Evolutionary conservation across 148 eudicot species (phyloP).

Genomic region (Linanthus parryae): DNA sequence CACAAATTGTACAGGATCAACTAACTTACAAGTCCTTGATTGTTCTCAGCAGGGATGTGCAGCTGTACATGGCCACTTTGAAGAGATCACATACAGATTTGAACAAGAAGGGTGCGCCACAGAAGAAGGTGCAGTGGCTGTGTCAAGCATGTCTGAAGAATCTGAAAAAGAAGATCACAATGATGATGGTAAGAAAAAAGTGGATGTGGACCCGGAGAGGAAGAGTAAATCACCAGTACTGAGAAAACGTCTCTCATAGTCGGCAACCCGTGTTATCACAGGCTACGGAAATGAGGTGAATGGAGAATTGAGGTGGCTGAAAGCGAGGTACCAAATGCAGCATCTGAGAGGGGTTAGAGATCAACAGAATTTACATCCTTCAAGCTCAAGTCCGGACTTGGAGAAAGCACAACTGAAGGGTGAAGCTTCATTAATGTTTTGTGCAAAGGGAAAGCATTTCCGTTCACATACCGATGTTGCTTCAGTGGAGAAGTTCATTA

Average conservation of each 20-base stretch:
- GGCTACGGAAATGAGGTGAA: slow-evolving; percentile 33
- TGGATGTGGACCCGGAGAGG: slow-evolving; percentile 4
- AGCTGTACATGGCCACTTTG: slow-evolving; percentile 55
- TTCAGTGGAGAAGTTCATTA: slow-evolving; percentile 9
- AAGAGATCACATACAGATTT: slow-evolving; percentile 54
- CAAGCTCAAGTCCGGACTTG: not conserved
- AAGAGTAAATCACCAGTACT: slow-evolving; percentile 1
- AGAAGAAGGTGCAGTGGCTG: slow-evolving; percentile 24
- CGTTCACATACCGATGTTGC: slow-evolving; percentile 19
- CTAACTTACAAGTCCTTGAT: slow-evolving; percentile 30
- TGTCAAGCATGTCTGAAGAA: slow-evolving; percentile 31
- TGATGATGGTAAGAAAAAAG: slow-evolving; percentile 15
- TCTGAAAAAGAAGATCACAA: slow-evolving; percentile 21
- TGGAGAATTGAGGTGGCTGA: slow-evolving; percentile 60
- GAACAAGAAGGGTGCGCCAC: slow-evolving; percentile 30
- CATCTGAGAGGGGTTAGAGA: slow-evolving; percentile 40
- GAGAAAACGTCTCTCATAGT: slow-evolving; percentile 2
- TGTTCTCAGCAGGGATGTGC: slow-evolving; percentile 42
- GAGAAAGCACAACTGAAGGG: not conserved
- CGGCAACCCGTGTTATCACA: slow-evolving; percentile 3
- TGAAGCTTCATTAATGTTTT: not conserved
- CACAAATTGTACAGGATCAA: slow-evolving; percentile 20
- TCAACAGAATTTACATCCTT: slow-evolving; percentile 27
- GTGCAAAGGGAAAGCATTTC: not conserved
- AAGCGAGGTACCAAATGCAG: slow-evolving; percentile 56